Conservation (phyloP, 805 yeast species). For the Tetrapisispora iriomotensis region DNA sequence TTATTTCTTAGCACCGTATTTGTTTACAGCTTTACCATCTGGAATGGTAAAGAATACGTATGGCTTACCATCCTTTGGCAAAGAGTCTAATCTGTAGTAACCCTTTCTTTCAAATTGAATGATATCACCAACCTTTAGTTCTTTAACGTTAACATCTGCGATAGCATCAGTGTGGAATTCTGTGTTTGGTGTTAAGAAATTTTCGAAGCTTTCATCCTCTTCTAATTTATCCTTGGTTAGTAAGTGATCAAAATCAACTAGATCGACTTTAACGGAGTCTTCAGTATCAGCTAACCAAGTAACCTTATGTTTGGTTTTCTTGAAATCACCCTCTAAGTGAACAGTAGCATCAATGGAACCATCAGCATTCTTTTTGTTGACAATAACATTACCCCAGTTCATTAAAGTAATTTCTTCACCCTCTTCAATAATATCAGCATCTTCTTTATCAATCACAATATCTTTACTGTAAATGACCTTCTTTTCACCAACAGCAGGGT, state of each 20-base stretch:
- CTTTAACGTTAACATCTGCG: conserved; percentile 71
- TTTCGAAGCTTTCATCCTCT: conserved; percentile 88
- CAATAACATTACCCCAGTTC: conserved; percentile 97
- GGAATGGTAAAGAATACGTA: conserved; percentile 87
- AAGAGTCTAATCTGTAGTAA: conserved; percentile 71
- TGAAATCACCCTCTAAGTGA: conserved; percentile 93
- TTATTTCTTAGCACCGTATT: conserved; percentile 60
- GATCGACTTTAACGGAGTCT: conserved; percentile 61
- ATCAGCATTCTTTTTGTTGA: conserved; percentile 58
- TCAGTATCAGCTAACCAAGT: conserved; percentile 88
- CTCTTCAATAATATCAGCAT: conserved; percentile 61
- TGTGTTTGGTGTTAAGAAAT: conserved; percentile 79
- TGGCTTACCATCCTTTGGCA: conserved; percentile 45
- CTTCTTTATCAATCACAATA: conserved; percentile 76
- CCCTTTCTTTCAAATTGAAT: conserved; percentile 97
- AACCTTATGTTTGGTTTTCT: conserved; percentile 86
- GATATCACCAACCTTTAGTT: conserved; percentile 74
- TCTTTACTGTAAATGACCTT: conserved; percentile 56
- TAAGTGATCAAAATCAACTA: conserved; percentile 88
- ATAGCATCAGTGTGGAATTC: conserved; percentile 70
- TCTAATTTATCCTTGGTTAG: conserved; percentile 91
- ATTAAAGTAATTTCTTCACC: conserved; percentile 93
- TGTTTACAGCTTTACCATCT: conserved; percentile 80
- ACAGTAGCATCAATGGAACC: conserved; percentile 66
- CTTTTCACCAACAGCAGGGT: conserved; percentile 81